A percentile compares a stretch with the other conserved stretches of the same genome.
phyloP scores from a whole-genome alignment of 2,329 filamentous ascomycete species.

The Berkeleyomyces basicola region DNA sequence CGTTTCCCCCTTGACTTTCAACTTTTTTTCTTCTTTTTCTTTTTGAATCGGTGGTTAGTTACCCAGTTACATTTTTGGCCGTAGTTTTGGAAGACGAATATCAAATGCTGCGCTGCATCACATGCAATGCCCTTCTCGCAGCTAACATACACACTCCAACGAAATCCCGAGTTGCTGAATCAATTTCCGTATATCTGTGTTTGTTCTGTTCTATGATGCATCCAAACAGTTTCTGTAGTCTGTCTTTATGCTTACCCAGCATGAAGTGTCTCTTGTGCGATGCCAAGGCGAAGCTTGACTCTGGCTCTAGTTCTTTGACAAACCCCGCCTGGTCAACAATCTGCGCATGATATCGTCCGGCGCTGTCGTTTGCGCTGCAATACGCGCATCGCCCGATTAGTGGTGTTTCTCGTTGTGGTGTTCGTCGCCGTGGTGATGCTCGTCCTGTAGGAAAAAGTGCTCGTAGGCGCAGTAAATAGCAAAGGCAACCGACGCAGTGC shows the following conservation, averaged over 20 bases:
- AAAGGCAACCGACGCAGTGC: conserved; percentile 84
- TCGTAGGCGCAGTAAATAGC: conserved; percentile 80
- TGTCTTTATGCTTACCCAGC: not conserved
- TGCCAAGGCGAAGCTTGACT: not conserved
- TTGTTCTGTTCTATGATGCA: conserved; percentile 4
- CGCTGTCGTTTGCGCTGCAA: not conserved
- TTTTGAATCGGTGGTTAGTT: not conserved
- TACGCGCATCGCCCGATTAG: conserved; percentile 21
- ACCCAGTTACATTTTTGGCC: not conserved
- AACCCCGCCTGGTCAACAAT: not conserved
- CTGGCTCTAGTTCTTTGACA: not conserved
- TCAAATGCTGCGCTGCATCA: not conserved
- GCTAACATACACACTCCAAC: not conserved
- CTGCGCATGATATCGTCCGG: not conserved
- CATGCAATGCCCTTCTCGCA: too few species aligned
- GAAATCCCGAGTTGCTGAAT: not conserved
- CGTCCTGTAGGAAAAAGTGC: conserved; percentile 66
- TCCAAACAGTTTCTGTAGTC: conserved; percentile 6
- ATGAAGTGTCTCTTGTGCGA: not conserved
- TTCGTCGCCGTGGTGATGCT: conserved; percentile 38
- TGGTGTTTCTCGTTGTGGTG: conserved; percentile 41
- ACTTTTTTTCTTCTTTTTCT: too few species aligned
- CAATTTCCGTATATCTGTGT: conserved; percentile 3
- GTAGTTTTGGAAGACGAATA: not conserved
- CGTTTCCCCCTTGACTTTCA: not conserved